Conservation (phyloP, 2,329 filamentous ascomycete genomes). For the Hypoxylon sp. region DNA sequence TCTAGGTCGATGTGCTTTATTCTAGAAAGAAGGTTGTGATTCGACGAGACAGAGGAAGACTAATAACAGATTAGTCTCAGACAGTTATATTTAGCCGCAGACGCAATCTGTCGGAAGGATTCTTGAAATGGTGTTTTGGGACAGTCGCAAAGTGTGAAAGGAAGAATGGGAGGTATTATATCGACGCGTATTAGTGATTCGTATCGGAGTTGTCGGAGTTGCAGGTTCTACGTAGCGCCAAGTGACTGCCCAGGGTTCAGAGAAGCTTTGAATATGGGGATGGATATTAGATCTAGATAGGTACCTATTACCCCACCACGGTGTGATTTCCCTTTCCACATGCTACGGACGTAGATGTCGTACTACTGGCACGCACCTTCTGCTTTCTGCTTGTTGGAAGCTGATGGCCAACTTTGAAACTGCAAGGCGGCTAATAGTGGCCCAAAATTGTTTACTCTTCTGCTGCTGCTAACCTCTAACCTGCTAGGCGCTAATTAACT, state of each 20-base stretch:
- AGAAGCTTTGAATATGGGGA: not conserved
- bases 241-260: not conserved
- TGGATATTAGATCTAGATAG: not conserved
- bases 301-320: constrained; percentile 1
- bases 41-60: constrained; percentile 1
- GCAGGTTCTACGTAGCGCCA: too few species aligned
- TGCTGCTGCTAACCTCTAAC: constrained; percentile 7
- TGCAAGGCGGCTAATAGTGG: constrained; percentile 1
- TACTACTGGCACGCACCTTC: too few species aligned
- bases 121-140: constrained; percentile 3
- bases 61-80: constrained; percentile 8
- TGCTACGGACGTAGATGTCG: not conserved
- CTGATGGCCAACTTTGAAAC: not conserved
- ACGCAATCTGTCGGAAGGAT: not conserved
- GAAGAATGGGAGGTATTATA: not conserved
- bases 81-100: constrained; percentile 10
- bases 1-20: too few species aligned
- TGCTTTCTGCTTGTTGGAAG: not conserved
- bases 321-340: not conserved
- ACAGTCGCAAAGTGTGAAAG: constrained; percentile 6
- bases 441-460: not conserved
- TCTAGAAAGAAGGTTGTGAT: not conserved
- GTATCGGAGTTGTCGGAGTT: too few species aligned
- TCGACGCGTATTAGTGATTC: too few species aligned
- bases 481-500: not conserved